Percentiles rank a stretch among this genome's conserved stretches.
phyloP scores from a whole-genome alignment of 495 filamentous ascomycete species.

The Penicillium taxi region DNA sequence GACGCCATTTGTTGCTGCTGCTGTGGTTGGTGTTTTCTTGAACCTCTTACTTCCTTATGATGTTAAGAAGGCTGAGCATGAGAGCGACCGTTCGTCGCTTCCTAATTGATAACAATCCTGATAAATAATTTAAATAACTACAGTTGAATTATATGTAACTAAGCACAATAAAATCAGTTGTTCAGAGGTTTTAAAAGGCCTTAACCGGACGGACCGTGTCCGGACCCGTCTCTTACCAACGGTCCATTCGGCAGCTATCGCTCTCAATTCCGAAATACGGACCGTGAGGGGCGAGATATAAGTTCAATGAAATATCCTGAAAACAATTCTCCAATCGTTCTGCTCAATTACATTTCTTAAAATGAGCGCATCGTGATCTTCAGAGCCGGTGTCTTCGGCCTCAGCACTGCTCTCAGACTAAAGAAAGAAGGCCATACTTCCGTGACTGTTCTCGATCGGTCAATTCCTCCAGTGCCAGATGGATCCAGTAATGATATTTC shows the following conservation, averaged over 20 bases:
- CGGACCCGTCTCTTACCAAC: not conserved
- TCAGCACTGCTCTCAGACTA: constrained; percentile 52
- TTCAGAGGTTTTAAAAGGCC: no score
- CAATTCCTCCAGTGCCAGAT: constrained; percentile 49
- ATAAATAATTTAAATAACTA: not conserved
- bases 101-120: no score
- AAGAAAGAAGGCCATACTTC: constrained; percentile 40
- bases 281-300: no score
- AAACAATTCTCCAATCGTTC: no score
- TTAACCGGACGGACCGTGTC: not conserved
- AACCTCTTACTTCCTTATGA: constrained; percentile 50
- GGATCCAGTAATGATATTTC: constrained; percentile 60
- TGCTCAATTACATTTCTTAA: no score
- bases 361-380: constrained; percentile 51
- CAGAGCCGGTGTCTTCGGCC: constrained; percentile 65
- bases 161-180: not conserved
- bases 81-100: constrained; percentile 1
- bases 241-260: not conserved
- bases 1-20: constrained; percentile 55
- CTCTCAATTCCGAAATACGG: constrained; percentile 4
- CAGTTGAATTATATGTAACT: not conserved
- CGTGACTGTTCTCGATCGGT: constrained; percentile 60
- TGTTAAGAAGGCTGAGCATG: constrained; percentile 4
- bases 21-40: constrained; percentile 55
- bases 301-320: no score